Conservation (phyloP, 768 basidiomycete species). For the Cystobasidium tubakii region DNA sequence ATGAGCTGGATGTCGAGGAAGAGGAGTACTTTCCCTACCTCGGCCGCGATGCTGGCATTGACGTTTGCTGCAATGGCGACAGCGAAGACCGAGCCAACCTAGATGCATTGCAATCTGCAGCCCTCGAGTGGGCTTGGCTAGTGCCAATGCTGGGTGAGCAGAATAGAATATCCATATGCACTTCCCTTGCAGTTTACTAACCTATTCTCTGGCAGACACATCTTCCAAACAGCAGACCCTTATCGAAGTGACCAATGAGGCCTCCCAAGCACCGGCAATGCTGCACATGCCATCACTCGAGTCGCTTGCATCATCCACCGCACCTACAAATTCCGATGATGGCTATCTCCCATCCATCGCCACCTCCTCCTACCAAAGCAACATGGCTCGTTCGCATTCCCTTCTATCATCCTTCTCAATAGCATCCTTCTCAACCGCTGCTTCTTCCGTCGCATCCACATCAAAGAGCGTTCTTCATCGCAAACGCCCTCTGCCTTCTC, state of each 20-base stretch:
- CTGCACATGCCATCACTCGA: neutral
- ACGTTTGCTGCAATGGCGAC: too few species aligned
- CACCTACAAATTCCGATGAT: neutral
- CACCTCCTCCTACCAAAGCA: conserved; percentile 4
- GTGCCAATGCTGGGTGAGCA: conserved; percentile 31
- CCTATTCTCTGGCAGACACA: neutral
- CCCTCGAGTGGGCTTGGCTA: conserved; percentile 25
- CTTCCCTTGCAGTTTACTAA: neutral
- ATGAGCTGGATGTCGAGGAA: neutral
- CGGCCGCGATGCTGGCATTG: too few species aligned
- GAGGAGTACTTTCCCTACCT: neutral
- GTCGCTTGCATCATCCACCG: neutral
- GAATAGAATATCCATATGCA: too few species aligned
- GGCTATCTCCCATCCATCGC: neutral
- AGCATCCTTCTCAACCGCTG: conserved; percentile 10
- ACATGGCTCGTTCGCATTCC: conserved; percentile 30
- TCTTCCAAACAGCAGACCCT: neutral
- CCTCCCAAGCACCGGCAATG: conserved; percentile 11
- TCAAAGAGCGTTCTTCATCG: neutral
- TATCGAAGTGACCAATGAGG: neutral
- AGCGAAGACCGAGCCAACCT: too few species aligned
- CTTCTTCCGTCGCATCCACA: conserved; percentile 11
- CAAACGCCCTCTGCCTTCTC: conserved; percentile 22
- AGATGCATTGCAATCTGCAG: too few species aligned
- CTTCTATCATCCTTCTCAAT: conserved; percentile 26